A percentile compares a stretch with the other conserved stretches of the same genome.
Conservation (phyloP, 2,329 filamentous ascomycete species). For the Plectosphaerella plurivora region DNA sequence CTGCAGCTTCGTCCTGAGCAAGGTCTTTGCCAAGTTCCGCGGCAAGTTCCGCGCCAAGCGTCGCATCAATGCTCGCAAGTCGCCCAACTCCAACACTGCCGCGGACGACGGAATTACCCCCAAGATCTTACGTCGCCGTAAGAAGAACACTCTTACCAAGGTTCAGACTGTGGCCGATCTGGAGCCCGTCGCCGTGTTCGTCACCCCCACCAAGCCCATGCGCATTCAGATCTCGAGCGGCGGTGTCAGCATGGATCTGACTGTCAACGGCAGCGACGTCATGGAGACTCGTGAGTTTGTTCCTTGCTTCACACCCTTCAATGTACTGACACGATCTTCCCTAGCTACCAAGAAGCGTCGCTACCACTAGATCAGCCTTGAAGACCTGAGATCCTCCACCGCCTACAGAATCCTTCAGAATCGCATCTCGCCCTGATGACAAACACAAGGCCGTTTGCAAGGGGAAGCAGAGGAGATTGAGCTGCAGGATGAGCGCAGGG, state of each 20-base stretch:
- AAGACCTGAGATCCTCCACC: not conserved
- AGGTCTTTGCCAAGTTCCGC: not conserved
- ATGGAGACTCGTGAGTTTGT: not conserved
- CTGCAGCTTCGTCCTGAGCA: not conserved
- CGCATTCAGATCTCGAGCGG: not conserved
- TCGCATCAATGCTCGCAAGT: too few species aligned
- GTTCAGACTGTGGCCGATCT: not conserved
- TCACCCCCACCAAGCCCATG: not conserved
- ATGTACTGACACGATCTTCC: not conserved
- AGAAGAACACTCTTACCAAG: not conserved
- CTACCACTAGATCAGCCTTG: too few species aligned
- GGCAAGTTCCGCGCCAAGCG: not conserved
- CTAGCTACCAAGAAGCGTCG: slow-evolving; percentile 1
- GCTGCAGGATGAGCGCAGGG: too few species aligned
- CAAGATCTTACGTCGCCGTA: not conserved
- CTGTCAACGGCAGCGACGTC: not conserved
- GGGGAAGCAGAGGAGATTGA: too few species aligned
- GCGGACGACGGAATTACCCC: not conserved
- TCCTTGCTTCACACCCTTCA: not conserved
- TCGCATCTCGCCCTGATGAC: too few species aligned
- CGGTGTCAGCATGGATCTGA: not conserved
- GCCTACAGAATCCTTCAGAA: too few species aligned
- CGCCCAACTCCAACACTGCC: not conserved
- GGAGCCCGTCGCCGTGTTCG: not conserved
- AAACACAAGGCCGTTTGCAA: too few species aligned